Evolutionary conservation across 306 rosid genomes (phyloP).

Genomic region (Sicyos baderoa): DNA sequence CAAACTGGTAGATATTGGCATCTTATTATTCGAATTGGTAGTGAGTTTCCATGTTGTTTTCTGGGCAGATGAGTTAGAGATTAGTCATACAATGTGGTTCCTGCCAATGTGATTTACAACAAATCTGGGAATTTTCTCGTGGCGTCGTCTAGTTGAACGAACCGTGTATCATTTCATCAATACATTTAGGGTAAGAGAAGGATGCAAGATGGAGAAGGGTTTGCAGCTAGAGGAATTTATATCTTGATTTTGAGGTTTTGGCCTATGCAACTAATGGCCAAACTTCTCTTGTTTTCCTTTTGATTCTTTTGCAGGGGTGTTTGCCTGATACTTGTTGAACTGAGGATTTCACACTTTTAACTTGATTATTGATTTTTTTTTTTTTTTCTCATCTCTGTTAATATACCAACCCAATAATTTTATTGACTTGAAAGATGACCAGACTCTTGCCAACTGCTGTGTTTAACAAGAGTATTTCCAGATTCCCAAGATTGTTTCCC

Average conservation of each 20-base stretch:
- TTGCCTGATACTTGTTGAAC: conserved; percentile 4
- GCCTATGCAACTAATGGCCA: conserved; percentile 3
- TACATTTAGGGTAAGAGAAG: neutral
- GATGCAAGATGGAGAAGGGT: conserved; percentile 14
- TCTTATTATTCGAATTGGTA: neutral
- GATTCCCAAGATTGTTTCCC: too few species aligned
- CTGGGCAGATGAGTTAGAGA: conserved; percentile 16
- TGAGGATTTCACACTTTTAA: neutral
- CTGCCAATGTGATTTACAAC: neutral
- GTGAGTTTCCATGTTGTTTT: neutral
- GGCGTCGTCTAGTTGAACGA: neutral
- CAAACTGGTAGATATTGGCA: neutral
- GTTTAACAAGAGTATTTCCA: neutral
- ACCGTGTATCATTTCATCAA: neutral
- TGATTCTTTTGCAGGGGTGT: conserved; percentile 9
- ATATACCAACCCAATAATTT: neutral
- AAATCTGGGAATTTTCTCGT: neutral
- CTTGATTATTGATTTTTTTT: conserved; percentile 9
- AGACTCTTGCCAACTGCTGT: neutral
- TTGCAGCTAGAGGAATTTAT: neutral
- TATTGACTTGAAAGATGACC: neutral
- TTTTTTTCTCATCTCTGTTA: conserved; percentile 4
- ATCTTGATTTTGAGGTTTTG: conserved; percentile 6
- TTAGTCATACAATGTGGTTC: conserved; percentile 16
- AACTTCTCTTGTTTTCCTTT: neutral